Conservation (phyloP, 768 basidiomycete species). For the Trametes cingulata region DNA sequence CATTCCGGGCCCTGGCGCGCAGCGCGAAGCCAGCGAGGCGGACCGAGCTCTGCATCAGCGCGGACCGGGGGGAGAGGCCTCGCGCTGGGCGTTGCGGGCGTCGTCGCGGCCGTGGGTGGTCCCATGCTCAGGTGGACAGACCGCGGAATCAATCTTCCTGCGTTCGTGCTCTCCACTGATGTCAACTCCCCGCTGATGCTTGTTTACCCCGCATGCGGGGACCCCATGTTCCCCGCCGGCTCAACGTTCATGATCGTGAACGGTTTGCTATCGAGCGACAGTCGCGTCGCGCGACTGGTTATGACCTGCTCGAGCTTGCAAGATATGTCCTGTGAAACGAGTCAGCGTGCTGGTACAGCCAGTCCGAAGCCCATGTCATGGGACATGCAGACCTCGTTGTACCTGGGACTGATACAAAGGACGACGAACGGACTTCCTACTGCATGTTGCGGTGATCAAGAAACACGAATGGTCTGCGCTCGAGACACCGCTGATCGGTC, state of each 20-base stretch:
- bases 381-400: too few relatives aligned
- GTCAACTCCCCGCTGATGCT: not conserved
- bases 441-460: not conserved
- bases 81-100: not conserved
- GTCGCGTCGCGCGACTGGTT: too few relatives aligned
- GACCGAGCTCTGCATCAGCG: constrained; percentile 4
- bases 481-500: constrained; percentile 4
- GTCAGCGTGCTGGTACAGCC: too few relatives aligned
- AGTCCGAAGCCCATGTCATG: too few relatives aligned
- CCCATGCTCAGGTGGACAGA: constrained; percentile 5
- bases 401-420: too few relatives aligned
- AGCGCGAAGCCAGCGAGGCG: constrained; percentile 3
- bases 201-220: constrained; percentile 9
- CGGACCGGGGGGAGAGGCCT: constrained; percentile 9
- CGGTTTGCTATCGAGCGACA: not conserved
- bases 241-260: not conserved
- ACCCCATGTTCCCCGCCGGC: constrained; percentile 8
- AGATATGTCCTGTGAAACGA: too few relatives aligned
- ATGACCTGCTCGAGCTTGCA: too few relatives aligned
- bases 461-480: too few relatives aligned
- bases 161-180: not conserved
- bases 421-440: too few relatives aligned
- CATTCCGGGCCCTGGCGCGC: not conserved
- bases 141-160: constrained; percentile 15
- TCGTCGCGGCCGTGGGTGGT: constrained; percentile 1